These are phyloP conservation scores for Nannochloris sp. DNA, from an alignment of 139 green algal genomes.

Conservation along the genomic window DNA sequence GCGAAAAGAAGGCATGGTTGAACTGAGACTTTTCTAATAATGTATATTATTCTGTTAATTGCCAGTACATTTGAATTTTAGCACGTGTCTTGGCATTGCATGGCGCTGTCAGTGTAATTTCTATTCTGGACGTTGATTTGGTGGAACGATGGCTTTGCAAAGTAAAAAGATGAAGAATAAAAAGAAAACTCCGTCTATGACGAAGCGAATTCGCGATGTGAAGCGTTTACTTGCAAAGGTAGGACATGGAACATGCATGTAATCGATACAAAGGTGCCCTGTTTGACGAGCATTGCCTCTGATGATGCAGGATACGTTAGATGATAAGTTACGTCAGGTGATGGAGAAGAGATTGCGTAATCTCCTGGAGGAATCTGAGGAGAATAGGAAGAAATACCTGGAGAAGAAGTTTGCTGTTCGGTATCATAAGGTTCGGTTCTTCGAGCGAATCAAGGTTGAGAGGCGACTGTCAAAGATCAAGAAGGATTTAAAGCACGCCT, in stretches of 20 bases:
- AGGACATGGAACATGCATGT: not conserved
- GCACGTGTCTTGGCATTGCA: not conserved
- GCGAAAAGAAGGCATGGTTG: constrained; percentile 49
- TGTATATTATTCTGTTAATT: not conserved
- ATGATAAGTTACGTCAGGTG: constrained; percentile 18
- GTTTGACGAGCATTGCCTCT: not conserved
- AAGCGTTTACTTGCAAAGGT: constrained; percentile 54
- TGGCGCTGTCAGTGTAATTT: not conserved
- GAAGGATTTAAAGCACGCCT: constrained; percentile 4
- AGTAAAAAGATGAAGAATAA: constrained; percentile 13
- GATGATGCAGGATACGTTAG: not conserved
- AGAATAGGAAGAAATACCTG: constrained; percentile 27
- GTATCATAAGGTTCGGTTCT: constrained; percentile 83
- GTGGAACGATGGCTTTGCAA: not conserved
- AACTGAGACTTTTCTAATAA: constrained; percentile 46
- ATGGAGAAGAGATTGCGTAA: constrained; percentile 50
- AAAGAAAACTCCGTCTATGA: constrained; percentile 29
- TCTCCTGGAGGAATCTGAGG: constrained; percentile 20
- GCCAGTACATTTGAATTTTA: not conserved
- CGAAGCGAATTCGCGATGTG: constrained; percentile 49
- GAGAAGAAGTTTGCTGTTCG: constrained; percentile 51
- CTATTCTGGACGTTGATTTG: not conserved
- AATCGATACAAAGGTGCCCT: not conserved
- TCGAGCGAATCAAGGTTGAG: constrained; percentile 80
- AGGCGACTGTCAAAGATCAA: constrained; percentile 47